Percentiles rank a stretch among this genome's conserved stretches.
Evolutionary conservation across 2,329 filamentous ascomycete genomes (phyloP).

Genomic region (Aspergillus nomiae): DNA sequence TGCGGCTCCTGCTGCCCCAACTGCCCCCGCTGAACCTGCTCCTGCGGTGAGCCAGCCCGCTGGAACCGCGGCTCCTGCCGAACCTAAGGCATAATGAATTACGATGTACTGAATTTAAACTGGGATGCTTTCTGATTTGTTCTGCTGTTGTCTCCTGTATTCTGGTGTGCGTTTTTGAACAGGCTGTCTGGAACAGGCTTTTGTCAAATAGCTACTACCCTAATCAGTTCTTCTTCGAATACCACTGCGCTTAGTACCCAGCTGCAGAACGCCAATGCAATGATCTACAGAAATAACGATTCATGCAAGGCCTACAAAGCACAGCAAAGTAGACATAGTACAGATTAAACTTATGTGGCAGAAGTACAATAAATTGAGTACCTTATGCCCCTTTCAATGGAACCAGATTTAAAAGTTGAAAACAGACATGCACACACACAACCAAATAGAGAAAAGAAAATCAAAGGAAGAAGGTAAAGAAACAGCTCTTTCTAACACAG

Average conservation of each 20-base stretch:
- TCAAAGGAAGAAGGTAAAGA: not conserved
- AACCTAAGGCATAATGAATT: slow-evolving; percentile 30
- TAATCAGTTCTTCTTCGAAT: slow-evolving; percentile 1
- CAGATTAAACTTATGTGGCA: not conserved
- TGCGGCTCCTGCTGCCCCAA: slow-evolving; percentile 2
- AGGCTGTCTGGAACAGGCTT: slow-evolving; percentile 17
- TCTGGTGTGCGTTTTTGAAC: not conserved
- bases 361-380: not conserved
- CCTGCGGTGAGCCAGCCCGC: not conserved
- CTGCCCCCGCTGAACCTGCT: not conserved
- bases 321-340: not conserved
- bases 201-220: slow-evolving; percentile 1
- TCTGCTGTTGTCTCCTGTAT: slow-evolving; percentile 7
- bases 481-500: not conserved
- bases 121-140: slow-evolving; percentile 9
- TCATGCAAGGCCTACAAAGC: not conserved
- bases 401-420: no score
- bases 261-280: not conserved
- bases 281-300: not conserved
- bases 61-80: slow-evolving; percentile 23
- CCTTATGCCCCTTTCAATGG: not conserved
- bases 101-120: not conserved
- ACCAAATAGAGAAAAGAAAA: not conserved
- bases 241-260: slow-evolving; percentile 1
- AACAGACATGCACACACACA: not conserved